A percentile compares a stretch with the other conserved stretches of the same genome.
phyloP scores from a whole-genome alignment of 2,329 filamentous ascomycete genomes.

The Polytolypa hystricis region DNA sequence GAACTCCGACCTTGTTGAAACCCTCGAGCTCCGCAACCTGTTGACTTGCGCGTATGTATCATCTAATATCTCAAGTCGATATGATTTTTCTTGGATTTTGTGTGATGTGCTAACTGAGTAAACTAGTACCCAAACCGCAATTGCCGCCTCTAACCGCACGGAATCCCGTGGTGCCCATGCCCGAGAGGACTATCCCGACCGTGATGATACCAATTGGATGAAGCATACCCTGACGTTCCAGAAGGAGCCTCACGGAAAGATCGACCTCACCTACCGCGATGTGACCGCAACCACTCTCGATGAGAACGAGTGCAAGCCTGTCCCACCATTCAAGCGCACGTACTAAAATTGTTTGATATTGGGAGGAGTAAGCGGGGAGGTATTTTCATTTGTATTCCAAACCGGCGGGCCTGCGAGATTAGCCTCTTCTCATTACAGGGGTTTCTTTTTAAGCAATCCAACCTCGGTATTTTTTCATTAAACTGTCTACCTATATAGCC shows the following conservation, averaged over 20 bases:
- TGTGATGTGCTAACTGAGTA: conserved; percentile 9
- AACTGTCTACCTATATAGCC: conserved; percentile 1
- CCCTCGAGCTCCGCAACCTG: conserved; percentile 86
- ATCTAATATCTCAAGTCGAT: not conserved
- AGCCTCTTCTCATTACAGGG: not conserved
- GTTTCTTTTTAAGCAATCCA: not conserved
- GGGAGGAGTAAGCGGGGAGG: too few species aligned
- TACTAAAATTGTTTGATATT: conserved; percentile 28
- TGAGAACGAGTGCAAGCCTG: conserved; percentile 89
- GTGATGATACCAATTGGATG: conserved; percentile 97
- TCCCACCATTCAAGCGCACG: conserved; percentile 80
- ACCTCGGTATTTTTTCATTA: not conserved
- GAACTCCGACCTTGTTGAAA: conserved; percentile 96
- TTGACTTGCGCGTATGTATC: conserved; percentile 82
- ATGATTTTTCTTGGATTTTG: not conserved
- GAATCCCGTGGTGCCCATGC: conserved; percentile 96
- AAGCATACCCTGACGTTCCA: conserved; percentile 98
- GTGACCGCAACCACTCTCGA: conserved; percentile 79
- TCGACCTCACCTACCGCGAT: conserved; percentile 74
- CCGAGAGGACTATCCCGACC: conserved; percentile 89
- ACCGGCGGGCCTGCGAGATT: too few species aligned
- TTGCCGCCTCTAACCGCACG: conserved; percentile 83
- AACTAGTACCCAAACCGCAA: conserved; percentile 72
- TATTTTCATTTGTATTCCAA: not conserved
- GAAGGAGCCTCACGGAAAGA: conserved; percentile 77